phyloP scores from a whole-genome alignment of 1,139 yeast genomes.

The Hansenula sp. region DNA sequence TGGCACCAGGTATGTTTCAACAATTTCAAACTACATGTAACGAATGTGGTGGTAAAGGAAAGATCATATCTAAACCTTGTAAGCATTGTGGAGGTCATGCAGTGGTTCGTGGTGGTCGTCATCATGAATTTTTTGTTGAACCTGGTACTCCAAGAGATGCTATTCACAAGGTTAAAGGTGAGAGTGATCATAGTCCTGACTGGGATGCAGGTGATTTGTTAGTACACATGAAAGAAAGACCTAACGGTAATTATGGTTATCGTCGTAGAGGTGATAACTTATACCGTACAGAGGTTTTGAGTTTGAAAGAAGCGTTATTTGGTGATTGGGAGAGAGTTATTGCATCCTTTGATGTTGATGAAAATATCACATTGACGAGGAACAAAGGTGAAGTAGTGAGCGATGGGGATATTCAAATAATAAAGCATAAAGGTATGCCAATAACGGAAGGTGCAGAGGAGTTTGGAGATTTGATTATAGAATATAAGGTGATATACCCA shows the following conservation, averaged over 20 bases:
- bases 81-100: slow-evolving; percentile 66
- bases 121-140: slow-evolving; percentile 56
- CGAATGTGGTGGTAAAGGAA: slow-evolving; percentile 75
- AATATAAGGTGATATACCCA: slow-evolving; percentile 56
- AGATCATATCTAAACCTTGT: slow-evolving; percentile 60
- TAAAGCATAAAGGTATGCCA: slow-evolving; percentile 88
- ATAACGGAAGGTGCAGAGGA: slow-evolving; percentile 42
- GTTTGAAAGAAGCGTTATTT: slow-evolving; percentile 61
- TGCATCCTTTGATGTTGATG: slow-evolving; percentile 61
- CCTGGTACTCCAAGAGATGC: slow-evolving; percentile 69
- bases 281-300: slow-evolving; percentile 77
- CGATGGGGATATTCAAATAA: slow-evolving; percentile 66
- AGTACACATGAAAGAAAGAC: slow-evolving; percentile 52
- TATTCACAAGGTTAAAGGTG: slow-evolving; percentile 60
- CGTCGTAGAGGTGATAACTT: slow-evolving; percentile 71
- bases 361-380: slow-evolving; percentile 46
- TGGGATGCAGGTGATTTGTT: slow-evolving; percentile 76
- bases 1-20: slow-evolving; percentile 90
- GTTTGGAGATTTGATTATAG: slow-evolving; percentile 73
- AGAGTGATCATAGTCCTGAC: slow-evolving; percentile 83
- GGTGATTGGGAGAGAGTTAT: slow-evolving; percentile 81
- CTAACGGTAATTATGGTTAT: slow-evolving; percentile 67
- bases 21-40: slow-evolving; percentile 79
- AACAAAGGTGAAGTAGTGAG: slow-evolving; percentile 44
- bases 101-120: slow-evolving; percentile 50